Conservation (phyloP, 2,329 filamentous ascomycete genomes). For the Ophiocordyceps camponoti-floridani region DNA sequence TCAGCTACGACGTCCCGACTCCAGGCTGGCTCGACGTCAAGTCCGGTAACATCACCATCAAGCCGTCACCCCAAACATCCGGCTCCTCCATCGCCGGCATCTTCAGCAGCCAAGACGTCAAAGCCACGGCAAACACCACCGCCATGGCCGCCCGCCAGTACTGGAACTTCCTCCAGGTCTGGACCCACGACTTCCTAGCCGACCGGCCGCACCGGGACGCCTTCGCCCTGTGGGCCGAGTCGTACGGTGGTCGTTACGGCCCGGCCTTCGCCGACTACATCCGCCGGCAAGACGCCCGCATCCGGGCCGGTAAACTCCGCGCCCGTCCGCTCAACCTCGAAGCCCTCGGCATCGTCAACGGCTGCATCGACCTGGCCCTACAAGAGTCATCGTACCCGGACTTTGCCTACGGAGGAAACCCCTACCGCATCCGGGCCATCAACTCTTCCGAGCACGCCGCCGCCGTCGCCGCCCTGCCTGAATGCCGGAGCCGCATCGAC, state of each 20-base stretch:
- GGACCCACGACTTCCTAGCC: constrained; percentile 18
- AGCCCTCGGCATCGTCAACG: constrained; percentile 53
- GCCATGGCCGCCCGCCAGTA: constrained; percentile 40
- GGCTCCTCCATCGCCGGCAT: constrained; percentile 19
- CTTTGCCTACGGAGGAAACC: constrained; percentile 39
- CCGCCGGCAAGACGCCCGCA: constrained; percentile 43
- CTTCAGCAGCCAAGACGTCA: constrained; percentile 11
- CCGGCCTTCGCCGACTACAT: constrained; percentile 40
- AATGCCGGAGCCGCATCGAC: constrained; percentile 34
- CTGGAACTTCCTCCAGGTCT: constrained; percentile 1
- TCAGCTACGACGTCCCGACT: constrained; percentile 46
- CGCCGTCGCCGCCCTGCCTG: constrained; percentile 12
- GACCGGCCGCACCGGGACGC: constrained; percentile 35
- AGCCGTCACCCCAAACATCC: constrained; percentile 18
- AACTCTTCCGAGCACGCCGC: constrained; percentile 19
- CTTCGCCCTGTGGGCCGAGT: constrained; percentile 50
- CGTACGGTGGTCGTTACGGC: constrained; percentile 53
- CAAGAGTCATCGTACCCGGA: constrained; percentile 38
- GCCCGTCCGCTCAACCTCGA: constrained; percentile 22
- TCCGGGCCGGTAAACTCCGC: constrained; percentile 16
- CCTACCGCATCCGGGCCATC: constrained; percentile 42
- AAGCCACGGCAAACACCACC: constrained; percentile 27
- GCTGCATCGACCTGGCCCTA: constrained; percentile 44
- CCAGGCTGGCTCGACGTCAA: constrained; percentile 39
- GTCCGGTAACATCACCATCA: constrained; percentile 22